Conservation (phyloP, 371 early-diverging fungal genomes). For the Mortierella sp. region DNA sequence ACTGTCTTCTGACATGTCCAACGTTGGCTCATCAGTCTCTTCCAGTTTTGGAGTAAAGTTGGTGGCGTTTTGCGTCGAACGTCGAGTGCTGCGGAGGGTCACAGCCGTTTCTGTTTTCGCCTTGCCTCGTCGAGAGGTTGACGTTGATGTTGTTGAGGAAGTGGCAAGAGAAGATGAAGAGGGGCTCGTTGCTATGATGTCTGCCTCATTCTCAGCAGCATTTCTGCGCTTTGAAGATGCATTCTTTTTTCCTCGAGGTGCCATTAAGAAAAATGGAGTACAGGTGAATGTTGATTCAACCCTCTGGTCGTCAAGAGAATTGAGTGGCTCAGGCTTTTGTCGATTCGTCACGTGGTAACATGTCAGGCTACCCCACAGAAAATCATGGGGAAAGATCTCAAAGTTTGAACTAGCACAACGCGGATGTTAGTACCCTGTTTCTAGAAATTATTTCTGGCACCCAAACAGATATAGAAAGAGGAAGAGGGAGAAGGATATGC, state of each 20-base stretch:
- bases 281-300: too few species aligned
- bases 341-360: too few species aligned
- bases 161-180: background rate
- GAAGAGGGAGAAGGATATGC: too few species aligned
- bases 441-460: too few species aligned
- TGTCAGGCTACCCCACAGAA: too few species aligned
- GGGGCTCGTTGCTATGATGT: background rate
- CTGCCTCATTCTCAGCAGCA: background rate
- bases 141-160: background rate
- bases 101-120: background rate
- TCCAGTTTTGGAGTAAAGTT: conserved; percentile 9
- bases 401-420: too few species aligned
- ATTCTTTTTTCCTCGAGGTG: conserved; percentile 27
- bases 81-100: background rate
- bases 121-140: background rate
- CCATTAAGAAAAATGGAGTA: conserved; percentile 9
- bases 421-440: too few species aligned
- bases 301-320: too few species aligned
- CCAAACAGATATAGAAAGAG: too few species aligned
- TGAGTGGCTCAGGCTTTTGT: too few species aligned
- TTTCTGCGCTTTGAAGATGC: conserved; percentile 5
- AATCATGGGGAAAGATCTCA: too few species aligned
- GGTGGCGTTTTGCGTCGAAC: conserved; percentile 50
- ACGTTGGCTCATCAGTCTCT: background rate
- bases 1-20: conserved; percentile 19